phyloP scores from a whole-genome alignment of 768 basidiomycete genomes.

The Suillus subalutaceus region DNA sequence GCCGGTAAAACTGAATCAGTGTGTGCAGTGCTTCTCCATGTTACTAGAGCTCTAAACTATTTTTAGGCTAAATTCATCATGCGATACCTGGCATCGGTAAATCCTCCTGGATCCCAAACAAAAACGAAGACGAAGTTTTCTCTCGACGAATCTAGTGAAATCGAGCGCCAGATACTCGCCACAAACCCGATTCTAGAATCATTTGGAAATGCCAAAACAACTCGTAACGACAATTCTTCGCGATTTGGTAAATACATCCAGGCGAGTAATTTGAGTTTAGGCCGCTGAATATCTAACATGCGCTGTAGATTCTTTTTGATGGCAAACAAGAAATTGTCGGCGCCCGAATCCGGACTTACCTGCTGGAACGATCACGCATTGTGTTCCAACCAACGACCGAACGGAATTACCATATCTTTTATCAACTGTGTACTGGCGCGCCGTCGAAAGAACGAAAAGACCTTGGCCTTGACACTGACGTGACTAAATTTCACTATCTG shows the following conservation, averaged over 20 bases:
- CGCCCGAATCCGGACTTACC: conserved; percentile 97
- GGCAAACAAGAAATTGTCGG: conserved; percentile 96
- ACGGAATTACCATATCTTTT: conserved; percentile 99
- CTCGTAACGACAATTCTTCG: conserved; percentile 98
- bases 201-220: conserved; percentile 99
- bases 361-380: conserved; percentile 95
- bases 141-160: conserved; percentile 88
- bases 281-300: conserved; percentile 14
- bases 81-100: conserved; percentile 97
- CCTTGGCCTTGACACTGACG: conserved; percentile 84
- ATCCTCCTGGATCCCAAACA: conserved; percentile 68
- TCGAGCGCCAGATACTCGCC: conserved; percentile 95
- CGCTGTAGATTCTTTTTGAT: conserved; percentile 88
- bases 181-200: conserved; percentile 99
- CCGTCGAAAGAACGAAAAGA: conserved; percentile 95
- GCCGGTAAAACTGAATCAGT: conserved; percentile 99
- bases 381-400: conserved; percentile 97
- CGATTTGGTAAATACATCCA: conserved; percentile 99
- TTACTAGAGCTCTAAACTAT: conserved; percentile 10
- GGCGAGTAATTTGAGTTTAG: conserved; percentile 47
- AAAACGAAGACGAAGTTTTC: conserved; percentile 72
- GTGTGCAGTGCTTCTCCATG: conserved; percentile 27
- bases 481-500: conserved; percentile 87
- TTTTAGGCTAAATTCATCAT: conserved; percentile 95
- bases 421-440: conserved; percentile 96